phyloP scores from a whole-genome alignment of 257 asterid species.

The Plantago elongata region DNA sequence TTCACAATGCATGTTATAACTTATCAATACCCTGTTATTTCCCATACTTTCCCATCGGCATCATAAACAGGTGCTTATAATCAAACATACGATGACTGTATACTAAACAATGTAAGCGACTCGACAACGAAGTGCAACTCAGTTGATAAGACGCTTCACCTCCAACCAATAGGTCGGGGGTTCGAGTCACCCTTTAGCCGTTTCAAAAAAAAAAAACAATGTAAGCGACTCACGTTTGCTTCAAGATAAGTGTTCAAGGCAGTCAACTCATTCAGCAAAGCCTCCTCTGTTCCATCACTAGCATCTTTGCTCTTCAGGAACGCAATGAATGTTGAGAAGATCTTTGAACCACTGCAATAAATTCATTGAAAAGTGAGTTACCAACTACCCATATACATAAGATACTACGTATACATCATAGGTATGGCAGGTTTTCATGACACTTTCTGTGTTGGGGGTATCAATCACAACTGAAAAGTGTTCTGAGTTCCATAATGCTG shows the following conservation, averaged over 20 bases:
- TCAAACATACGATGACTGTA: not conserved
- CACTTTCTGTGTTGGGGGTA: too few species aligned
- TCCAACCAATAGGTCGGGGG: too few species aligned
- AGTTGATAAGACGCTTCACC: too few species aligned
- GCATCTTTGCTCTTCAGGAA: slow-evolving; percentile 90
- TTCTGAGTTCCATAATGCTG: too few species aligned
- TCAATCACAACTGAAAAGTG: too few species aligned
- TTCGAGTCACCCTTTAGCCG: too few species aligned
- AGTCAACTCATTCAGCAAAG: slow-evolving; percentile 66
- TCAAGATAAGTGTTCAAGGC: slow-evolving; percentile 63
- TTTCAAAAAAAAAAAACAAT: too few species aligned
- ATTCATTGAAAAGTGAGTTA: not conserved
- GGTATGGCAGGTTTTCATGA: too few species aligned
- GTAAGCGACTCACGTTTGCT: slow-evolving; percentile 54
- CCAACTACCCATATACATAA: not conserved
- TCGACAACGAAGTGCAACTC: too few species aligned
- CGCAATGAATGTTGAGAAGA: slow-evolving; percentile 81
- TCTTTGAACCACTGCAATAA: slow-evolving; percentile 79
- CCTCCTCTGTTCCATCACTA: slow-evolving; percentile 77
- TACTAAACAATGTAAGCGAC: slow-evolving; percentile 22
- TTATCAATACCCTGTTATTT: not conserved
- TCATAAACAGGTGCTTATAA: not conserved
- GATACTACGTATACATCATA: not conserved
- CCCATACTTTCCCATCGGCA: too few species aligned
- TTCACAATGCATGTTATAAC: not conserved